Conservation (phyloP, 257 asterid species). For the Fraxinus americana region DNA sequence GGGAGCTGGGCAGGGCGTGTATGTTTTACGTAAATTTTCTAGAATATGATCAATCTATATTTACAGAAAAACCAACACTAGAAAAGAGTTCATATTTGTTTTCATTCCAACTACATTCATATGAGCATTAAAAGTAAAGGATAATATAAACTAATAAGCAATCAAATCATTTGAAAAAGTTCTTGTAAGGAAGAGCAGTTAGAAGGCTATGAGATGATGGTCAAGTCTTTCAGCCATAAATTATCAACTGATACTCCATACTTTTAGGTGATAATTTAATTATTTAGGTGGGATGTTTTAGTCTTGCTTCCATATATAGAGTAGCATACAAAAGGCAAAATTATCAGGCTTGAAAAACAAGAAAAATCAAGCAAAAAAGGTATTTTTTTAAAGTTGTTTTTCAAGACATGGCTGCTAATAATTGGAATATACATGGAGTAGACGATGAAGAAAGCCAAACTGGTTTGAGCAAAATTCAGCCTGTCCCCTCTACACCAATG, state of each 20-base stretch:
- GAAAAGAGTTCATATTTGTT: too few relatives aligned
- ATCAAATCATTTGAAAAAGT: neutral
- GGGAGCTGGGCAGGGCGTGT: neutral
- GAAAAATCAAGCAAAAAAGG: neutral
- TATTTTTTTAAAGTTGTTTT: neutral
- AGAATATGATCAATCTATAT: neutral
- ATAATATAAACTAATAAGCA: neutral
- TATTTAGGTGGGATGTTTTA: neutral
- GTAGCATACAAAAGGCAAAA: neutral
- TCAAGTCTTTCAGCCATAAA: neutral
- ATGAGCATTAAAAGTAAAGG: neutral
- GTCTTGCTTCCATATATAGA: conserved; percentile 8
- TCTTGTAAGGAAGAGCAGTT: neutral
- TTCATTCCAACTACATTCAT: neutral
- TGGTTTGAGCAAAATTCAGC: conserved; percentile 41
- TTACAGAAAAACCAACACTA: neutral
- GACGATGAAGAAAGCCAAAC: conserved; percentile 55
- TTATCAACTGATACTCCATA: conserved; percentile 35
- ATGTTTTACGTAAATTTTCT: neutral
- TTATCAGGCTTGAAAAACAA: neutral
- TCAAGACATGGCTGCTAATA: conserved; percentile 39
- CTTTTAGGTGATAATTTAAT: conserved; percentile 25
- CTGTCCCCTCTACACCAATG: conserved; percentile 46
- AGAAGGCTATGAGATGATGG: neutral
- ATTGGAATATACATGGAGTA: conserved; percentile 23